phyloP scores from a whole-genome alignment of 1,284 basidiomycete species.

The Erythrobasidium hasegawianum region DNA sequence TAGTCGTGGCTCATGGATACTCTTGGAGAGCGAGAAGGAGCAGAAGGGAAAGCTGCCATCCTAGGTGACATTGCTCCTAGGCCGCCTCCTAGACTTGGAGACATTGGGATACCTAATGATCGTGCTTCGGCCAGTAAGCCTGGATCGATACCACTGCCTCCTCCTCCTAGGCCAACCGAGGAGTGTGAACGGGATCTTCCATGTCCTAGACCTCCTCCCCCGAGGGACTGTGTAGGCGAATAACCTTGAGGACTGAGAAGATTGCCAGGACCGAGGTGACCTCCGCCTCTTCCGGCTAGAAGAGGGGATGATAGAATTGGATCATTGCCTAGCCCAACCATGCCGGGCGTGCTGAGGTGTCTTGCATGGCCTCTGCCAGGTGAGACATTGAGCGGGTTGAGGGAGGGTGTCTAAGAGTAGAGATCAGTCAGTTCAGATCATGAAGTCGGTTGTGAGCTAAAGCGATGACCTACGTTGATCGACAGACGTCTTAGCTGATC shows the following conservation, averaged over 20 bases:
- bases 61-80: not conserved
- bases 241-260: not conserved
- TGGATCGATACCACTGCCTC: not conserved
- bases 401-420: constrained; percentile 25
- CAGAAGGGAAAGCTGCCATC: not conserved
- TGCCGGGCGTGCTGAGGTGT: constrained; percentile 1
- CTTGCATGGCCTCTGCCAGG: constrained; percentile 11
- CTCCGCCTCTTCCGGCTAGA: no score
- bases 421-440: not conserved
- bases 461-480: constrained; percentile 17
- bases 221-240: not conserved
- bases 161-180: not conserved
- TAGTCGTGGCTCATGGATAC: not conserved
- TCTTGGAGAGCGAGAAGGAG: not conserved
- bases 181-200: not conserved
- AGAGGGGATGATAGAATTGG: not conserved
- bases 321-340: not conserved
- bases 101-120: not conserved
- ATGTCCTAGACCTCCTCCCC: not conserved
- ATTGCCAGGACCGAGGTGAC: no score
- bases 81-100: not conserved
- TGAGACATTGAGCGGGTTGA: constrained; percentile 16
- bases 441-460: not conserved
- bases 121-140: not conserved
- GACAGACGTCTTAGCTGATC: constrained; percentile 3